Evolutionary conservation across 169 alveolate species (phyloP).

Genomic region (Miamiensis avidus): DNA sequence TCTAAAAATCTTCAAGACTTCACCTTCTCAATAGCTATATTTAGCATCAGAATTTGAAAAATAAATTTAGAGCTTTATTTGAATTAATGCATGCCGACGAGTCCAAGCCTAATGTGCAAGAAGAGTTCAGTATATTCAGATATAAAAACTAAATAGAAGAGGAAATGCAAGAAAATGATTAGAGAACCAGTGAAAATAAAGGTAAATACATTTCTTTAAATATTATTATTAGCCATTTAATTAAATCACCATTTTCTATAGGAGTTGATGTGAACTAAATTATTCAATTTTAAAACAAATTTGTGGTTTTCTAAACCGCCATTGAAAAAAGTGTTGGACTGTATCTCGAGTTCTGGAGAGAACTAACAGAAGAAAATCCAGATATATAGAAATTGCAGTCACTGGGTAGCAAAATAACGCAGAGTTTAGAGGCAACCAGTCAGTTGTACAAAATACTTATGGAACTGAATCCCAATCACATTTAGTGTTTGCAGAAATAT

Average conservation of each 20-base stretch:
- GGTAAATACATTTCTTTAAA: neutral
- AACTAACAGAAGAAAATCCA: slow-evolving; percentile 44
- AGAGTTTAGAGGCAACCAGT: slow-evolving; percentile 31
- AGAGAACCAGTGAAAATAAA: slow-evolving; percentile 34
- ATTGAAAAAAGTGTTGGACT: slow-evolving; percentile 41
- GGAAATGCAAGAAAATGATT: slow-evolving; percentile 45
- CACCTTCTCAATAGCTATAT: slow-evolving; percentile 35
- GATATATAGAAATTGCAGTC: slow-evolving; percentile 42
- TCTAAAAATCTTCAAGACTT: slow-evolving; percentile 34
- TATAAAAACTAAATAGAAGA: slow-evolving; percentile 43
- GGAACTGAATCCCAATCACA: slow-evolving; percentile 46
- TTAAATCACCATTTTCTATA: too few species aligned
- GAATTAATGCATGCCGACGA: slow-evolving; percentile 41
- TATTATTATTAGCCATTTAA: neutral
- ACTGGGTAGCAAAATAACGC: slow-evolving; percentile 46
- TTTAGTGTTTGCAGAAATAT: slow-evolving; percentile 33
- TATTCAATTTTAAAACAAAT: slow-evolving; percentile 35
- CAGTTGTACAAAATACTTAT: slow-evolving; percentile 24
- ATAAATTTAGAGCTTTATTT: slow-evolving; percentile 46
- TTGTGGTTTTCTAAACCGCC: slow-evolving; percentile 22
- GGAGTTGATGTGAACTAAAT: slow-evolving; percentile 39
- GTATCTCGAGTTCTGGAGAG: slow-evolving; percentile 51
- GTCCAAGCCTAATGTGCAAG: slow-evolving; percentile 38
- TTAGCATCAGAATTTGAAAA: slow-evolving; percentile 33
- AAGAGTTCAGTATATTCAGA: slow-evolving; percentile 42